A percentile compares a stretch with the other conserved stretches of the same genome.
Conservation (phyloP, 163 green algal species). For the Scenedesmus sp. region DNA sequence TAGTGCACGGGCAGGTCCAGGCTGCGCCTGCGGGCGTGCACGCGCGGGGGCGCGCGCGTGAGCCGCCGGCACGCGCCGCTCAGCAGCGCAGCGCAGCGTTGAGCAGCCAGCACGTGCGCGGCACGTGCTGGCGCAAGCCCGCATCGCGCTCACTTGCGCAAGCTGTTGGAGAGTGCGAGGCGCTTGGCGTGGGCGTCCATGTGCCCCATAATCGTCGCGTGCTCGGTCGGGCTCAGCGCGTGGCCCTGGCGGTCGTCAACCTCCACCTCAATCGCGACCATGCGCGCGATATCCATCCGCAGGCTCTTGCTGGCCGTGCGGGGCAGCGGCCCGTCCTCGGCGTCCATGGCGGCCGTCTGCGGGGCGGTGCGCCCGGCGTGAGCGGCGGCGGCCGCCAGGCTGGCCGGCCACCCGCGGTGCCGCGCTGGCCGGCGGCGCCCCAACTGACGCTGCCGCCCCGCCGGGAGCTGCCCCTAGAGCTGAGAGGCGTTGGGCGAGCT, state of each 20-base stretch:
- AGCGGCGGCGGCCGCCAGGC: no score
- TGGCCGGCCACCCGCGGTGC: no score
- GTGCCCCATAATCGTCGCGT: background rate
- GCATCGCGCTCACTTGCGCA: conserved; percentile 26
- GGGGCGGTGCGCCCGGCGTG: no score
- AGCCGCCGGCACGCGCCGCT: no score
- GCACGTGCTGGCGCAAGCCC: no score
- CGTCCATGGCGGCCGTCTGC: background rate
- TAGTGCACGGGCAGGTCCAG: conserved; percentile 7
- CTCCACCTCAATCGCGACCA: conserved; percentile 19
- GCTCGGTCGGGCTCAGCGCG: conserved; percentile 15
- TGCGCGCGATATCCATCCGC: conserved; percentile 24
- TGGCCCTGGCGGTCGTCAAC: background rate
- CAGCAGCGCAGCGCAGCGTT: no score
- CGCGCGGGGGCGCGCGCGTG: no score
- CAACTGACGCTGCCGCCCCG: no score
- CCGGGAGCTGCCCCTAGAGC: no score
- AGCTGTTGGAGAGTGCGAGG: conserved; percentile 14
- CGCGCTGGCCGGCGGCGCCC: no score
- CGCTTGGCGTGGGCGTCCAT: background rate
- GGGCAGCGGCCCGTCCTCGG: background rate
- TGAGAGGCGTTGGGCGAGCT: no score
- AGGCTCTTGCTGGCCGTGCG: conserved; percentile 21
- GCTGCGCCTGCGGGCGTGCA: conserved; percentile 18
- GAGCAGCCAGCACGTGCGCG: no score